These are phyloP conservation scores for Nepenthes gracilis DNA, from an alignment of 148 eudicot genomes.

Conservation along the genomic window DNA sequence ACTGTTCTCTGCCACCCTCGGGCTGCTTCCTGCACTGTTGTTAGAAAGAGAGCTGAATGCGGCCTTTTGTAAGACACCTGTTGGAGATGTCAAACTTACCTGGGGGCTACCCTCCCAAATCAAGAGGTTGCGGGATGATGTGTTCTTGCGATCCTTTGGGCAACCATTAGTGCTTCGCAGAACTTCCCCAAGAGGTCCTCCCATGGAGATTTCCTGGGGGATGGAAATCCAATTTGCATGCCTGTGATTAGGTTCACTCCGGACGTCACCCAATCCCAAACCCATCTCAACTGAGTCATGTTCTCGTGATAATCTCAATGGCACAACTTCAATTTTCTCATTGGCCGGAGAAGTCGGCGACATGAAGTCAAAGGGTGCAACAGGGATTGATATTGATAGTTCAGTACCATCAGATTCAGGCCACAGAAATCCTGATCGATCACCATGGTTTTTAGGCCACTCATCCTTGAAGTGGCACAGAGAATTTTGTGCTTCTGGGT, in stretches of 20 bases:
- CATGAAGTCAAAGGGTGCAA: conserved; percentile 39
- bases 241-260: conserved; percentile 11
- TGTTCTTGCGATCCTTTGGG: conserved; percentile 12
- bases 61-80: conserved; percentile 49
- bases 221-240: conserved; percentile 37
- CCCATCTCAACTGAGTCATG: conserved; percentile 22
- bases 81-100: conserved; percentile 31
- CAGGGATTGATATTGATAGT: conserved; percentile 43
- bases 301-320: conserved; percentile 32
- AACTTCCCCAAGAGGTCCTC: conserved; percentile 79
- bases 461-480: conserved; percentile 11
- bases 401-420: conserved; percentile 29
- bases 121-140: conserved; percentile 25
- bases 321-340: conserved; percentile 24
- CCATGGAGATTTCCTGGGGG: conserved; percentile 49
- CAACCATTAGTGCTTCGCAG: conserved; percentile 25
- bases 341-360: conserved; percentile 42
- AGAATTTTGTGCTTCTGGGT: conserved; percentile 2
- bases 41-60: conserved; percentile 39
- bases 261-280: conserved; percentile 17
- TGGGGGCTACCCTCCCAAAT: conserved; percentile 28
- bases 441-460: conserved; percentile 25
- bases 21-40: conserved; percentile 46
- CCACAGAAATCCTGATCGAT: conserved; percentile 17
- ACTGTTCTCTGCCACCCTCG: conserved; percentile 13